These are phyloP conservation scores for Capronia epimyces DNA, from an alignment of 2,329 filamentous ascomycete species.

Conservation along the genomic window DNA sequence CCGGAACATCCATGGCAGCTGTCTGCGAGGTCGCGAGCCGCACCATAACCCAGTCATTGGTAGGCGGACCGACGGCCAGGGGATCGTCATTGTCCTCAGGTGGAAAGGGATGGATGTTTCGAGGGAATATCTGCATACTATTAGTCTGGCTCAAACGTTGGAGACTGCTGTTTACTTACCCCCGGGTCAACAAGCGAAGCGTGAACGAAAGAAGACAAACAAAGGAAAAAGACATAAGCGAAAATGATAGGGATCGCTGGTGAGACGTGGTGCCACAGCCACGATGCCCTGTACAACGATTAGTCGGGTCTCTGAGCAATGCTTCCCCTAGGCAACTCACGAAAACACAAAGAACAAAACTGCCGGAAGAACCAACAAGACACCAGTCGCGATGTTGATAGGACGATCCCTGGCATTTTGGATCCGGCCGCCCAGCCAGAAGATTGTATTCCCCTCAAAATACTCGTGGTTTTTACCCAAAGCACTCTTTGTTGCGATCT, in stretches of 20 bases:
- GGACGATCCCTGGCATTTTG: slow-evolving; percentile 85
- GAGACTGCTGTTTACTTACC: slow-evolving; percentile 51
- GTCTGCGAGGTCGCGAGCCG: slow-evolving; percentile 68
- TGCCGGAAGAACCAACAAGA: slow-evolving; percentile 72
- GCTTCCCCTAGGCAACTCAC: slow-evolving; percentile 38
- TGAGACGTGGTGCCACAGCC: slow-evolving; percentile 79
- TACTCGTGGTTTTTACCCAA: slow-evolving; percentile 79
- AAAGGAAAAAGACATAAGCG: slow-evolving; percentile 85
- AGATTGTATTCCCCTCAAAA: slow-evolving; percentile 87
- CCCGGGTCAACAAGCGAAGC: slow-evolving; percentile 89
- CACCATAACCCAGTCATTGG: slow-evolving; percentile 90
- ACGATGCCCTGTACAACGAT: slow-evolving; percentile 56
- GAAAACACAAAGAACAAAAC: slow-evolving; percentile 81
- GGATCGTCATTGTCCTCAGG: slow-evolving; percentile 72
- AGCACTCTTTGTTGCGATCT: slow-evolving; percentile 35
- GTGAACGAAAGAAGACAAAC: slow-evolving; percentile 88
- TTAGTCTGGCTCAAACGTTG: slow-evolving; percentile 6
- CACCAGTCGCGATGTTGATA: slow-evolving; percentile 79
- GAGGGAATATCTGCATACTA: slow-evolving; percentile 71
- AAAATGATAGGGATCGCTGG: slow-evolving; percentile 85
- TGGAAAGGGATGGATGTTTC: slow-evolving; percentile 87
- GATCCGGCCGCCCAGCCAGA: slow-evolving; percentile 76
- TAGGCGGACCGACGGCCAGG: slow-evolving; percentile 71
- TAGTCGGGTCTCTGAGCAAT: slow-evolving; percentile 26
- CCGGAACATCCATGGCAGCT: slow-evolving; percentile 93